Percentiles rank a stretch among this genome's conserved stretches.
Conservation (phyloP, 176 grass and related monocot species). For the Cenchrus fungigraminus region DNA sequence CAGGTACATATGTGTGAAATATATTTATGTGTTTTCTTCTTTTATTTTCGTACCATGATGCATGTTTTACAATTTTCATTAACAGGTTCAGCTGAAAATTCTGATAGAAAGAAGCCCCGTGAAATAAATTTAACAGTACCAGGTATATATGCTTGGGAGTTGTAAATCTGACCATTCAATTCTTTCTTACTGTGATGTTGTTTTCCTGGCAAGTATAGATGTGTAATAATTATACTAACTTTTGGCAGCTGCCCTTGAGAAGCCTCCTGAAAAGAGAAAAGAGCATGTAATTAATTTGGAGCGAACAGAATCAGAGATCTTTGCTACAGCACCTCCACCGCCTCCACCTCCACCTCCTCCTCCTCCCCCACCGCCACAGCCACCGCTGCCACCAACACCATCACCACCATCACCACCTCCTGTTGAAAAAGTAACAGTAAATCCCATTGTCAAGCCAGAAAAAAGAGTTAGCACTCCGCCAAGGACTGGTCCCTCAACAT, state of each 20-base stretch:
- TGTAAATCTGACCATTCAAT: constrained; percentile 19
- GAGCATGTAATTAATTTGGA: constrained; percentile 71
- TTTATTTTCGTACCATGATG: constrained; percentile 19
- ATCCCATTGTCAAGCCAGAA: constrained; percentile 43
- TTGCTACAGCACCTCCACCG: constrained; percentile 38
- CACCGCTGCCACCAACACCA: background rate
- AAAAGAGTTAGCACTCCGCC: constrained; percentile 54
- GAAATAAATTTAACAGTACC: constrained; percentile 61
- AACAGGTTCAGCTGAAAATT: constrained; percentile 53
- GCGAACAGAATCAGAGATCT: constrained; percentile 71
- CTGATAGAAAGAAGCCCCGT: constrained; percentile 47
- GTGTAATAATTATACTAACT: constrained; percentile 36
- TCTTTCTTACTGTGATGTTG: constrained; percentile 31
- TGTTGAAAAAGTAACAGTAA: constrained; percentile 55
- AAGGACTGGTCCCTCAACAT: constrained; percentile 64
- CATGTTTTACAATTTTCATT: constrained; percentile 48
- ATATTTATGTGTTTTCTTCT: constrained; percentile 6
- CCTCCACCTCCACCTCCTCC: background rate
- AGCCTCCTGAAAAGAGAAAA: constrained; percentile 62
- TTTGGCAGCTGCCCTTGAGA: constrained; percentile 57
- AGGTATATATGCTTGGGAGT: constrained; percentile 51
- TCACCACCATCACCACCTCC: background rate
- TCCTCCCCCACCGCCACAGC: background rate
- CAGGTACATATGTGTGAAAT: constrained; percentile 55
- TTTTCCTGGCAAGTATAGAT: constrained; percentile 18